These are phyloP conservation scores for Exophiala spinifera DNA, from an alignment of 2,329 filamentous ascomycete genomes.

Conservation along the genomic window DNA sequence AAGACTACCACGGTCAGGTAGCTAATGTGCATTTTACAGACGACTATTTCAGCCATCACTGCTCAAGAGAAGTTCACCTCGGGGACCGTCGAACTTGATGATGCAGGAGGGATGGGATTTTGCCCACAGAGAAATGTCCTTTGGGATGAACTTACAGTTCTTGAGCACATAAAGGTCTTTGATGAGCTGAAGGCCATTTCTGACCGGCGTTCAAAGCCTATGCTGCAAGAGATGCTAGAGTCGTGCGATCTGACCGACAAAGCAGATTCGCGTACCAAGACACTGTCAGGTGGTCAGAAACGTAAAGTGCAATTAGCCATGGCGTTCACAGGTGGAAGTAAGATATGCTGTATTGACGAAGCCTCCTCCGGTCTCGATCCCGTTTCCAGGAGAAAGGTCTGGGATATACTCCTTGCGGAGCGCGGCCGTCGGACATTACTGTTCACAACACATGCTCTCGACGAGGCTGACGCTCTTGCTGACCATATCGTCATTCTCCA, in stretches of 20 bases:
- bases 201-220: no score
- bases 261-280: conserved; percentile 65
- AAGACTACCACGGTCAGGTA: no score
- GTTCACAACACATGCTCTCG: conserved; percentile 86
- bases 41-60: conserved; percentile 80
- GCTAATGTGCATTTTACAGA: conserved; percentile 41
- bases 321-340: conserved; percentile 72
- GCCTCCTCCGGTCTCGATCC: conserved; percentile 85
- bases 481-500: conserved; percentile 86
- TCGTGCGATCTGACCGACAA: conserved; percentile 46
- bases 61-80: conserved; percentile 73
- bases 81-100: conserved; percentile 73
- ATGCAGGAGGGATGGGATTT: conserved; percentile 75
- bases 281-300: conserved; percentile 62
- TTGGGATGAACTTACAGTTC: conserved; percentile 82
- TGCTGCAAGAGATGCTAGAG: no score
- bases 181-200: conserved; percentile 66
- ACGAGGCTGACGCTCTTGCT: conserved; percentile 83
- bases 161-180: conserved; percentile 79
- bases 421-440: conserved; percentile 77
- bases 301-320: no score
- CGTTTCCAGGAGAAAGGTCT: conserved; percentile 79
- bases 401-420: conserved; percentile 86
- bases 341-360: conserved; percentile 86
- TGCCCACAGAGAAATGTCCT: conserved; percentile 91